Percentiles rank a stretch among this genome's conserved stretches.
phyloP scores from a whole-genome alignment of 129 eudicot genomes.

The Deinandra increscens region DNA sequence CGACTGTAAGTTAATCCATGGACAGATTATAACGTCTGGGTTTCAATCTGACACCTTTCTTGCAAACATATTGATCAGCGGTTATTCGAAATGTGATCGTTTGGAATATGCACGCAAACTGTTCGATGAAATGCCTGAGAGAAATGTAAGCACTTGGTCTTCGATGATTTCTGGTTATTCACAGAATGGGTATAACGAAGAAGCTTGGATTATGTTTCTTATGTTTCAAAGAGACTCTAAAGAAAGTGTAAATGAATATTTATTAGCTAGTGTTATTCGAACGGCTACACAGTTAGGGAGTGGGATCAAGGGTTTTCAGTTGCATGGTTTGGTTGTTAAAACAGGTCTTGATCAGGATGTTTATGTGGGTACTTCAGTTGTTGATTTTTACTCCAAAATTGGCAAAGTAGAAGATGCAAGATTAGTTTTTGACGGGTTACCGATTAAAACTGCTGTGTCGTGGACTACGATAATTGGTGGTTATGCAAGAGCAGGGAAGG shows the following conservation, averaged over 20 bases:
- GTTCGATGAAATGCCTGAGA: constrained; percentile 66
- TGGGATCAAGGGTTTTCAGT: constrained; percentile 32
- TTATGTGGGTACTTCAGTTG: constrained; percentile 60
- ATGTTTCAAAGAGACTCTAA: constrained; percentile 35
- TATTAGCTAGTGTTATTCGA: constrained; percentile 55
- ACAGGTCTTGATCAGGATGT: constrained; percentile 50
- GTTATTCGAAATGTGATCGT: constrained; percentile 36
- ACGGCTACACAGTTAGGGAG: constrained; percentile 37
- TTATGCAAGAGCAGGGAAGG: constrained; percentile 44
- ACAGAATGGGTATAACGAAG: constrained; percentile 44
- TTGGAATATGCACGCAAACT: constrained; percentile 37
- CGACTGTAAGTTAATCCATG: constrained; percentile 44
- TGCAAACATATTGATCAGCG: constrained; percentile 47
- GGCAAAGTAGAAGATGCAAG: constrained; percentile 46
- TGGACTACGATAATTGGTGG: constrained; percentile 62
- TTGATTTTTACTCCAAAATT: constrained; percentile 55
- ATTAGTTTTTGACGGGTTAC: constrained; percentile 45
- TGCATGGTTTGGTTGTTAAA: constrained; percentile 56
- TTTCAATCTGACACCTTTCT: constrained; percentile 43
- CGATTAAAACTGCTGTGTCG: constrained; percentile 42
- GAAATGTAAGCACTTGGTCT: constrained; percentile 54
- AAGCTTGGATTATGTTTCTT: constrained; percentile 47
- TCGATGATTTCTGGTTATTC: constrained; percentile 53
- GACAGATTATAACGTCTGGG: constrained; percentile 46
- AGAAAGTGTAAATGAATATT: constrained; percentile 57